Evolutionary conservation across 768 basidiomycete species (phyloP).

Genomic region (Trametes cingulata): DNA sequence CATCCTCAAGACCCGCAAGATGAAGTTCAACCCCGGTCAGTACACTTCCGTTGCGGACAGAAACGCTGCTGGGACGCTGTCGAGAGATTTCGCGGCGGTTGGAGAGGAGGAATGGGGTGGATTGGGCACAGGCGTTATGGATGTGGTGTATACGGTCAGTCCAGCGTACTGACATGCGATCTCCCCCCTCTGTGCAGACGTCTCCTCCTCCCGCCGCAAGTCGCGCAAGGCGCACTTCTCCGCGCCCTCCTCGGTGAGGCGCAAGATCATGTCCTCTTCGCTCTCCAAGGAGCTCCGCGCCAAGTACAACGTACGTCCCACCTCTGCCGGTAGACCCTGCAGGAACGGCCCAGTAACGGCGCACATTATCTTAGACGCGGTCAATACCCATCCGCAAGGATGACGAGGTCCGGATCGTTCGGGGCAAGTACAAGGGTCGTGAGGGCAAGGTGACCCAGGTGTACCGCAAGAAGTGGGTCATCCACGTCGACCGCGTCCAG

Average conservation of each 20-base stretch:
- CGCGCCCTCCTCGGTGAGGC: conserved; percentile 91
- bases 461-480: conserved; percentile 98
- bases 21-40: conserved; percentile 86
- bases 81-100: conserved; percentile 31
- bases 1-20: conserved; percentile 59
- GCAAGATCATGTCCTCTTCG: conserved; percentile 97
- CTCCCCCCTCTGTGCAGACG: conserved; percentile 49
- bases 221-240: conserved; percentile 97
- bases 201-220: conserved; percentile 95
- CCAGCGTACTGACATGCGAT: conserved; percentile 27
- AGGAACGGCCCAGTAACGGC: background rate
- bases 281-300: conserved; percentile 92
- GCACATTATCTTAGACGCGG: conserved; percentile 66
- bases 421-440: conserved; percentile 98
- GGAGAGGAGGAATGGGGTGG: conserved; percentile 46
- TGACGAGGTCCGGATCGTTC: conserved; percentile 95
- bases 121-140: conserved; percentile 45
- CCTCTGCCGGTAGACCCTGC: background rate
- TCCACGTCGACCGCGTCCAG: conserved; percentile 97
- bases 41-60: conserved; percentile 32
- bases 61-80: conserved; percentile 25
- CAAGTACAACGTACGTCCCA: conserved; percentile 80
- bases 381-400: conserved; percentile 96
- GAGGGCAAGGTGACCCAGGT: conserved; percentile 98
- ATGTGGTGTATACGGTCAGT: conserved; percentile 37